Conservation (phyloP, 2,329 filamentous ascomycete species). For the Rhytidhysteron rufulum region DNA sequence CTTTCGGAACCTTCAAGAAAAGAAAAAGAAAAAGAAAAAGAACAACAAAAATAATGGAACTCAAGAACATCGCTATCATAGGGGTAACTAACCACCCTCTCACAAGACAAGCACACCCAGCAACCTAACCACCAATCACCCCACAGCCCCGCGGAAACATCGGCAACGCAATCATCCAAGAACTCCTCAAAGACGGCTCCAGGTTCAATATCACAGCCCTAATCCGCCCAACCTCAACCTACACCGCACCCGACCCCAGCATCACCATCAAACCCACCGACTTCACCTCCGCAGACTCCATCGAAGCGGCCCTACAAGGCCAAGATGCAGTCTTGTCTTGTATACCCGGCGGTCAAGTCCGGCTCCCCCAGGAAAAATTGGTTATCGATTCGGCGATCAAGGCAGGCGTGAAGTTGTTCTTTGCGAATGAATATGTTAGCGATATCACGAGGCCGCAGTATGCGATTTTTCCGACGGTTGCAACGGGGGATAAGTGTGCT, state of each 20-base stretch:
- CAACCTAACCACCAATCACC: slow-evolving; percentile 1
- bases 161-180: slow-evolving; percentile 23
- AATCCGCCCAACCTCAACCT: slow-evolving; percentile 21
- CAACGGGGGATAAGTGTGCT: slow-evolving; percentile 23
- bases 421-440: slow-evolving; percentile 32
- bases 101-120: slow-evolving; percentile 2
- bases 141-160: slow-evolving; percentile 29
- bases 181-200: slow-evolving; percentile 18
- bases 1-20: no score
- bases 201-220: slow-evolving; percentile 27
- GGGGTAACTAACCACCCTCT: slow-evolving; percentile 18
- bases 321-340: slow-evolving; percentile 54
- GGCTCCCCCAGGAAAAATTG: slow-evolving; percentile 42
- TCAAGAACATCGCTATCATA: slow-evolving; percentile 33
- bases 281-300: slow-evolving; percentile 20
- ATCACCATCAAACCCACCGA: slow-evolving; percentile 20
- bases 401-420: slow-evolving; percentile 30
- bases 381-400: slow-evolving; percentile 32
- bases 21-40: no score
- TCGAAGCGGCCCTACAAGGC: slow-evolving; percentile 43
- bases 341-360: slow-evolving; percentile 42
- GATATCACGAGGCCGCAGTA: slow-evolving; percentile 22
- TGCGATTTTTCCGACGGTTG: slow-evolving; percentile 20
- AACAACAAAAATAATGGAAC: slow-evolving; percentile 21
- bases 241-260: slow-evolving; percentile 11